Conservation (phyloP, 768 basidiomycete genomes). For the Boletus pseudopeckii region DNA sequence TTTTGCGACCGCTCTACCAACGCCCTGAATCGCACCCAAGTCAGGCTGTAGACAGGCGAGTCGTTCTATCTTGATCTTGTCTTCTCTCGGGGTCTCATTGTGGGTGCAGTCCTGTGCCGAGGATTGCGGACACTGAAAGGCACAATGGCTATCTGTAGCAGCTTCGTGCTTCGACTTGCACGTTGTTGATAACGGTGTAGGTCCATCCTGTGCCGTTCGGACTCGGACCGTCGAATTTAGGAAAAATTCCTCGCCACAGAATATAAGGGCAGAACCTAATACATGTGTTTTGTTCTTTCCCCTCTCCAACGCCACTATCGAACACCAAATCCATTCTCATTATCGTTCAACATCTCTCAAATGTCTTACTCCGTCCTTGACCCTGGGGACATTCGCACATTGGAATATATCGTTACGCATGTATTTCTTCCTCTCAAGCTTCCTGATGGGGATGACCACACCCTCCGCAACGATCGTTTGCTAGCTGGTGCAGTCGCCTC, state of each 20-base stretch:
- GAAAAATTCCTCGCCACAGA: not conserved
- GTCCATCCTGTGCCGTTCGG: constrained; percentile 13
- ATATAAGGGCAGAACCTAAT: not conserved
- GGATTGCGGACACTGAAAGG: not conserved
- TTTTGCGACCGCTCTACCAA: not conserved
- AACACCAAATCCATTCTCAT: not conserved
- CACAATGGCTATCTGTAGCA: not conserved
- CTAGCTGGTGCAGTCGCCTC: constrained; percentile 23
- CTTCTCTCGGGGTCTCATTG: not conserved
- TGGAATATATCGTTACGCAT: constrained; percentile 38
- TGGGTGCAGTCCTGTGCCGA: not conserved
- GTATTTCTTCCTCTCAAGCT: constrained; percentile 42
- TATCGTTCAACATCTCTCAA: not conserved
- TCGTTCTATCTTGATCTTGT: not conserved
- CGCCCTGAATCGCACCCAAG: not conserved
- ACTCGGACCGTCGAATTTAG: not conserved
- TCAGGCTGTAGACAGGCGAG: not conserved
- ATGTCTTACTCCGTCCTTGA: constrained; percentile 10
- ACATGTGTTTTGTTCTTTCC: not conserved
- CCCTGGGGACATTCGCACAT: not conserved
- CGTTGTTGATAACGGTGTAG: not conserved
- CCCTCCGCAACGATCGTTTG: constrained; percentile 20
- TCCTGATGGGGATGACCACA: constrained; percentile 37
- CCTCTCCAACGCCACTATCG: not conserved
- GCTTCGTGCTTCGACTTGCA: not conserved